Conservation (phyloP, 2,329 filamentous ascomycete species). For the Leptographium lundbergii region DNA sequence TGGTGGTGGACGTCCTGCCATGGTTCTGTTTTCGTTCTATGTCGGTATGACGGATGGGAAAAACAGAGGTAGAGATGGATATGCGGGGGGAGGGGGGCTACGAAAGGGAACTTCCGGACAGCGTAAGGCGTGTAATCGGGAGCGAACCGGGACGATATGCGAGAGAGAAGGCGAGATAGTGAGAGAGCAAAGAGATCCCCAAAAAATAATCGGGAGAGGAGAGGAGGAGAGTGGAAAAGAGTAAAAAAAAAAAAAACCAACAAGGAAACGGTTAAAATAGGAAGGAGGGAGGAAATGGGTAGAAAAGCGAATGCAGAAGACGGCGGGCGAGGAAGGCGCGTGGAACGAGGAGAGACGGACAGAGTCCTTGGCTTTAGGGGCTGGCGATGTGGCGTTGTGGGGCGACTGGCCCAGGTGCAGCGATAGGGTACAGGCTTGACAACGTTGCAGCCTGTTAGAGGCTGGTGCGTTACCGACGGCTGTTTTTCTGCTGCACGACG, state of each 20-base stretch:
- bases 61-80: constrained; percentile 7
- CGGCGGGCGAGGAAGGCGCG: neutral
- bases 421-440: neutral
- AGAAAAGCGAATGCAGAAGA: neutral
- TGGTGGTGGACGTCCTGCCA: neutral
- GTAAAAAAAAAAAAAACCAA: neutral
- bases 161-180: too few species aligned
- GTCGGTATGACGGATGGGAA: neutral
- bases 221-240: constrained; percentile 14
- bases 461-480: neutral
- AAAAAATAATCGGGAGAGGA: constrained; percentile 14
- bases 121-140: constrained; percentile 3
- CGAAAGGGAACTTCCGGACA: neutral
- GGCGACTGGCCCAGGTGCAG: neutral
- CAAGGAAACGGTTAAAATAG: constrained; percentile 11
- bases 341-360: neutral
- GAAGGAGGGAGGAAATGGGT: constrained; percentile 12
- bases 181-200: neutral
- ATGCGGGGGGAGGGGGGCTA: neutral
- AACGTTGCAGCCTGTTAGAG: neutral
- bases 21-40: neutral
- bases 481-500: neutral
- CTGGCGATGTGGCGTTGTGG: neutral
- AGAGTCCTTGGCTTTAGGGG: neutral
- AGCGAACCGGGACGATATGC: neutral